phyloP scores from a whole-genome alignment of 139 green algal genomes.

The Penium margaritaceum region DNA sequence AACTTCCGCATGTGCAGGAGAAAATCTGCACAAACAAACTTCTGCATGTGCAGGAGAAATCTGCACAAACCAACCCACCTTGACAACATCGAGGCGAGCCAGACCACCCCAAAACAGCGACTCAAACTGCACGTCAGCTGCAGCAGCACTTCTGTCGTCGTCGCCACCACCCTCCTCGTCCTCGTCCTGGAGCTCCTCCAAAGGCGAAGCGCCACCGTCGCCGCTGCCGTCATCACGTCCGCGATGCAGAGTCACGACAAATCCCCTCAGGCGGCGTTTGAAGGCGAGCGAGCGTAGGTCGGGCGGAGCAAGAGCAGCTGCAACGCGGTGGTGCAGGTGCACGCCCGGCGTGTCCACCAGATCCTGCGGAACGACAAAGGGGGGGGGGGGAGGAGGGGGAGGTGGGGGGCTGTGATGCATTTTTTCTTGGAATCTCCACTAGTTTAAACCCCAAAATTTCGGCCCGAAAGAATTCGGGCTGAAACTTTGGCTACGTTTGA shows the following conservation, averaged over 20 bases:
- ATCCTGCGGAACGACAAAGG: background rate
- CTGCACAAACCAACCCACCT: too few relatives aligned
- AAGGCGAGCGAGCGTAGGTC: slow-evolving; percentile 74
- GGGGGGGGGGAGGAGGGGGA: background rate
- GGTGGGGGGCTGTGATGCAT: background rate
- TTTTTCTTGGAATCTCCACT: too few relatives aligned
- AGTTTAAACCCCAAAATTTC: too few relatives aligned
- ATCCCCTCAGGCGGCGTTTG: slow-evolving; percentile 51
- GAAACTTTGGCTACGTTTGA: too few relatives aligned
- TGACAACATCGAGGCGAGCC: slow-evolving; percentile 35
- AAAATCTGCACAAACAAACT: too few relatives aligned
- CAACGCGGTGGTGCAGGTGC: slow-evolving; percentile 83
- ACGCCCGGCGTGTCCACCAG: slow-evolving; percentile 84
- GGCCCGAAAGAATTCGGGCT: too few relatives aligned
- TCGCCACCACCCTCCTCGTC: background rate
- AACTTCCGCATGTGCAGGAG: too few relatives aligned
- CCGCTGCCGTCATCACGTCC: too few relatives aligned
- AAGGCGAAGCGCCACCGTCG: too few relatives aligned
- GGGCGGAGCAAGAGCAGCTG: slow-evolving; percentile 69
- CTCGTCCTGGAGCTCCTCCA: background rate
- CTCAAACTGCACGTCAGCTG: background rate
- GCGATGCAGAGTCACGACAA: slow-evolving; percentile 46
- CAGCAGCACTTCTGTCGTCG: background rate
- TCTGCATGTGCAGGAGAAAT: too few relatives aligned
- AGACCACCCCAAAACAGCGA: slow-evolving; percentile 42